A percentile compares a stretch with the other conserved stretches of the same genome.
These are phyloP conservation scores for Macrocybe gigantea DNA, from an alignment of 768 basidiomycete species.

Conservation along the genomic window DNA sequence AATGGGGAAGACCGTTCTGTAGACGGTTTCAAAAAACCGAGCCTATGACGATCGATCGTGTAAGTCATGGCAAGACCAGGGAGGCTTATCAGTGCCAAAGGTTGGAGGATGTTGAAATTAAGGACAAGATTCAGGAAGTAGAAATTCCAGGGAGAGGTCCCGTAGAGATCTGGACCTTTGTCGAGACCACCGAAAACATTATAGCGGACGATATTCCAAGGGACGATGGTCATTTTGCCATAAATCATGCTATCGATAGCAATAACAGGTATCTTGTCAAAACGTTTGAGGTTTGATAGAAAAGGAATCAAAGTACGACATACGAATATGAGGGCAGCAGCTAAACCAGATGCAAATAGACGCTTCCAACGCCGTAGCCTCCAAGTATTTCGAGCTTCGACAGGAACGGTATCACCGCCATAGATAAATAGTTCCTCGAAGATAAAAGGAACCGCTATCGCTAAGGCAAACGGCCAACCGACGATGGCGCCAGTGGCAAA, in stretches of 20 bases:
- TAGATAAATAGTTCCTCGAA: slow-evolving; percentile 83
- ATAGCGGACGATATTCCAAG: slow-evolving; percentile 92
- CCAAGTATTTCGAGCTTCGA: slow-evolving; percentile 46
- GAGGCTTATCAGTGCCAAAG: slow-evolving; percentile 75
- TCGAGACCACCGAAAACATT: slow-evolving; percentile 81
- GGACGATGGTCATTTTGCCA: slow-evolving; percentile 69
- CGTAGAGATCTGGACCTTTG: slow-evolving; percentile 89
- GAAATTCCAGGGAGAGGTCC: slow-evolving; percentile 82
- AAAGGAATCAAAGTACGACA: slow-evolving; percentile 15
- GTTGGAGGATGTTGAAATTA: slow-evolving; percentile 88
- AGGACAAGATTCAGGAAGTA: slow-evolving; percentile 86
- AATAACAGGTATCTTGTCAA: slow-evolving; percentile 73
- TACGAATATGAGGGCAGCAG: slow-evolving; percentile 62
- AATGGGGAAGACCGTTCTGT: slow-evolving; percentile 73
- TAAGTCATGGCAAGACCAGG: slow-evolving; percentile 76
- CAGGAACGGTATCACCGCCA: slow-evolving; percentile 58
- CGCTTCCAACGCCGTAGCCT: slow-evolving; percentile 53
- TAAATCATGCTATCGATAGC: slow-evolving; percentile 84
- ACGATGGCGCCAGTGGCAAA: slow-evolving; percentile 83
- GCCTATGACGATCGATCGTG: slow-evolving; percentile 68
- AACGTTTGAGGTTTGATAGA: slow-evolving; percentile 1
- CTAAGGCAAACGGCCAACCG: slow-evolving; percentile 96
- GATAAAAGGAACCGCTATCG: slow-evolving; percentile 83
- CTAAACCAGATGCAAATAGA: slow-evolving; percentile 44
- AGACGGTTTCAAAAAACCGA: slow-evolving; percentile 47